Conservation (phyloP, 1,284 basidiomycete species). For the Porphyrellus sp. region DNA sequence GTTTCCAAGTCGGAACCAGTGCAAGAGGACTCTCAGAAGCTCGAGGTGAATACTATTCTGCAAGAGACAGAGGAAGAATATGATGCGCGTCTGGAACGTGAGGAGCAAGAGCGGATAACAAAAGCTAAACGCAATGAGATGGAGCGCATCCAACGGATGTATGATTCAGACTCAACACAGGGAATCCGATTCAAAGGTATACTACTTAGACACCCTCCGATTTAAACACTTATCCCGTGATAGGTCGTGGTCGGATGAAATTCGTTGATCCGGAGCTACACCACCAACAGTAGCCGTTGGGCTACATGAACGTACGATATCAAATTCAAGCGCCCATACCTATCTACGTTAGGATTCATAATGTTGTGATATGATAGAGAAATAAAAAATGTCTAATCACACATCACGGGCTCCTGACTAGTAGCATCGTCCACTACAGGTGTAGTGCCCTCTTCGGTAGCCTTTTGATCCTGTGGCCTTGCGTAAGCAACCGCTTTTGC, state of each 20-base stretch:
- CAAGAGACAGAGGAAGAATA: constrained; percentile 62
- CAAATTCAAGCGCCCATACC: not conserved
- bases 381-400: constrained; percentile 27
- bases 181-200: constrained; percentile 64
- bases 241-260: constrained; percentile 66
- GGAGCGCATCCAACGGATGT: constrained; percentile 44
- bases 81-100: constrained; percentile 65
- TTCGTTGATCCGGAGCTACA: constrained; percentile 58
- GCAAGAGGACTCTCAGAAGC: constrained; percentile 13
- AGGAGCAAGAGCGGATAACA: constrained; percentile 61
- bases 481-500: constrained; percentile 38
- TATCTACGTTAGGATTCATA: constrained; percentile 3
- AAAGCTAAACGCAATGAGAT: constrained; percentile 47
- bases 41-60: constrained; percentile 8
- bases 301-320: constrained; percentile 1
- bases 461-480: constrained; percentile 31
- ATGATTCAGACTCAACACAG: constrained; percentile 37
- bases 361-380: constrained; percentile 11
- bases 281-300: constrained; percentile 22
- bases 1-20: constrained; percentile 12
- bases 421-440: constrained; percentile 21
- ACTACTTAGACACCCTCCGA: not conserved
- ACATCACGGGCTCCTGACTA: constrained; percentile 43
- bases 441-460: constrained; percentile 16
- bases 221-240: not conserved